These are phyloP conservation scores for Phytophthora pseudosyringae DNA, from an alignment of 352 stramenopile species.

Conservation along the genomic window DNA sequence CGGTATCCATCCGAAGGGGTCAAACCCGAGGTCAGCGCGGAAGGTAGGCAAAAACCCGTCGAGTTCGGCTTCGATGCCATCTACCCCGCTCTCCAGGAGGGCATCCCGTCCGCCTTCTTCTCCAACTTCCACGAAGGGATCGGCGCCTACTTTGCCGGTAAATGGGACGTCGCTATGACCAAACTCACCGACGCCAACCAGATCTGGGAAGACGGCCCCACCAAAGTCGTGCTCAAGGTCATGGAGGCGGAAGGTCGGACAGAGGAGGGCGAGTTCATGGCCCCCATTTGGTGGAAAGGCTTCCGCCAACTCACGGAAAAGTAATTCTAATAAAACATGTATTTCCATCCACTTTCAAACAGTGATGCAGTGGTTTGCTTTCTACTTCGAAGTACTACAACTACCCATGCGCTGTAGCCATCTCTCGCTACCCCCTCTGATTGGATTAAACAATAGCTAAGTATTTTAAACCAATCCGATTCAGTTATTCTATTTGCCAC, in stretches of 20 bases:
- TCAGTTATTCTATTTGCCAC: conserved; percentile 12
- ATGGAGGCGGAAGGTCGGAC: conserved; percentile 90
- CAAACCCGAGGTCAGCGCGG: conserved; percentile 47
- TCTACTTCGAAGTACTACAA: too few species aligned
- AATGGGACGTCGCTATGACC: conserved; percentile 89
- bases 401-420: too few species aligned
- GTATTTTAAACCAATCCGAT: conserved; percentile 15
- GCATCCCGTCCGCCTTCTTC: conserved; percentile 89
- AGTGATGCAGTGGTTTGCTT: too few species aligned
- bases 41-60: conserved; percentile 83
- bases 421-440: too few species aligned
- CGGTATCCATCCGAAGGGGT: conserved; percentile 74
- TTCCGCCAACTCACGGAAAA: conserved; percentile 95
- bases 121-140: conserved; percentile 92
- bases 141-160: conserved; percentile 92
- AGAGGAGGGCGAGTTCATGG: conserved; percentile 66
- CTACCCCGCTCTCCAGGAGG: conserved; percentile 77
- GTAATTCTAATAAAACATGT: conserved; percentile 44
- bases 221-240: conserved; percentile 92
- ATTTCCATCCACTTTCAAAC: conserved; percentile 19
- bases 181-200: conserved; percentile 91
- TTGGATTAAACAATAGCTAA: background rate
- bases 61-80: conserved; percentile 83
- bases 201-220: conserved; percentile 88
- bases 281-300: conserved; percentile 92